Evolutionary conservation across 139 green algal genomes (phyloP).

Genomic region (Picochlorum sp.): DNA sequence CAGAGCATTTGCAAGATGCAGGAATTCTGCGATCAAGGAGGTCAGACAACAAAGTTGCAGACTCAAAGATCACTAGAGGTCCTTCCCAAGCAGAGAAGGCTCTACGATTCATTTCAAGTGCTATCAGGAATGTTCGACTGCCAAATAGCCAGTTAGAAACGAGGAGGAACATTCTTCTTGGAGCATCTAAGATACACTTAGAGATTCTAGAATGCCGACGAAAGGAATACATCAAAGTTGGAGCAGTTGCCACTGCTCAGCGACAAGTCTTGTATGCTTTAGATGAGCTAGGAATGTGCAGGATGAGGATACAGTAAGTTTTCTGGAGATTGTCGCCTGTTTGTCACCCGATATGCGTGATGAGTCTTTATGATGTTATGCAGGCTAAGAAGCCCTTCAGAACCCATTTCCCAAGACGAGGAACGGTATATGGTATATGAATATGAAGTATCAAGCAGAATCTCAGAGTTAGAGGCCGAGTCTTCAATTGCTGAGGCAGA

Average conservation of each 20-base stretch:
- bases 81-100: conserved; percentile 55
- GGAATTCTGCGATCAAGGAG: not conserved
- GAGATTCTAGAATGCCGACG: conserved; percentile 48
- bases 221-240: conserved; percentile 47
- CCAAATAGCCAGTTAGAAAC: not conserved
- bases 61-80: conserved; percentile 35
- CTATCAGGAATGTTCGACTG: conserved; percentile 2
- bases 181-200: conserved; percentile 32
- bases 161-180: conserved; percentile 19
- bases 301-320: too few relatives aligned
- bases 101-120: conserved; percentile 30
- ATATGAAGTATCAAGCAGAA: not conserved
- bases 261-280: conserved; percentile 60
- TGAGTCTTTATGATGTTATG: too few relatives aligned
- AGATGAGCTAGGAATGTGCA: conserved; percentile 79
- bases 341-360: too few relatives aligned
- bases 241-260: conserved; percentile 41
- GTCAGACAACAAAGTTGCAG: conserved; percentile 16
- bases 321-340: too few relatives aligned
- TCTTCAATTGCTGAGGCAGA: conserved; percentile 40
- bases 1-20: not conserved
- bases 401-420: not conserved
- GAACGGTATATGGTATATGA: not conserved
- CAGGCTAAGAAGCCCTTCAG: conserved; percentile 14
- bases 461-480: conserved; percentile 49